phyloP scores from a whole-genome alignment of 352 stramenopile species.

The Phytophthora cryptogea region DNA sequence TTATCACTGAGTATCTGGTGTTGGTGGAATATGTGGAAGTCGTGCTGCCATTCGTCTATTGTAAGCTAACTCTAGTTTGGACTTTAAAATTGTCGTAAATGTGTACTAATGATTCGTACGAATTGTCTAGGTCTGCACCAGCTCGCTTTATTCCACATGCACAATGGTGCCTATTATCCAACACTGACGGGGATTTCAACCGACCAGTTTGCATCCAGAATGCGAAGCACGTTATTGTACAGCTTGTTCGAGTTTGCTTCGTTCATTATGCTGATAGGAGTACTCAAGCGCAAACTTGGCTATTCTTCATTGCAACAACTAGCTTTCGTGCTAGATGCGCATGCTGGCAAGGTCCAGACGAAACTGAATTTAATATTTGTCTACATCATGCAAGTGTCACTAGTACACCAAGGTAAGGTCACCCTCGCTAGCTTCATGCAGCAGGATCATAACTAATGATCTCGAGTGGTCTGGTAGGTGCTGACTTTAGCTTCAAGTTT shows the following conservation, averaged over 20 bases:
- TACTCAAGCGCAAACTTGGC: conserved; percentile 24
- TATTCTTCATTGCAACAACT: conserved; percentile 35
- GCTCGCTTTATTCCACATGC: conserved; percentile 26
- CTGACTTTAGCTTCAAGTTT: conserved; percentile 36
- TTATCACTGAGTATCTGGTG: conserved; percentile 45
- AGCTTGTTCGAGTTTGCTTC: conserved; percentile 23
- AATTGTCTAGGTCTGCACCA: conserved; percentile 16
- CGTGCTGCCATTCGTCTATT: conserved; percentile 39
- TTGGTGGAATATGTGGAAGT: conserved; percentile 49
- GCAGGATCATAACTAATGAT: not conserved
- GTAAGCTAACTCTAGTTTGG: conserved; percentile 10
- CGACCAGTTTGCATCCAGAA: conserved; percentile 2
- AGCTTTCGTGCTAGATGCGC: conserved; percentile 37
- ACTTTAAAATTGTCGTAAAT: not conserved
- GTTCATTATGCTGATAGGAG: conserved; percentile 8
- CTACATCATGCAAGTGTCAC: conserved; percentile 39
- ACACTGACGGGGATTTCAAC: conserved; percentile 10
- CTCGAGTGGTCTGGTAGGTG: conserved; percentile 7
- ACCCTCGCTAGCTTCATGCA: not conserved
- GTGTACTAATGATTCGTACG: not conserved
- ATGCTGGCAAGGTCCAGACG: conserved; percentile 27
- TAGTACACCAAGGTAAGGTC: conserved; percentile 30
- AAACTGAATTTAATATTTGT: conserved; percentile 40
- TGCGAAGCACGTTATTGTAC: conserved; percentile 22
- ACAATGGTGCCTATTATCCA: conserved; percentile 31